Evolutionary conservation across 768 basidiomycete genomes (phyloP).

Genomic region (Termitomyces sp.): DNA sequence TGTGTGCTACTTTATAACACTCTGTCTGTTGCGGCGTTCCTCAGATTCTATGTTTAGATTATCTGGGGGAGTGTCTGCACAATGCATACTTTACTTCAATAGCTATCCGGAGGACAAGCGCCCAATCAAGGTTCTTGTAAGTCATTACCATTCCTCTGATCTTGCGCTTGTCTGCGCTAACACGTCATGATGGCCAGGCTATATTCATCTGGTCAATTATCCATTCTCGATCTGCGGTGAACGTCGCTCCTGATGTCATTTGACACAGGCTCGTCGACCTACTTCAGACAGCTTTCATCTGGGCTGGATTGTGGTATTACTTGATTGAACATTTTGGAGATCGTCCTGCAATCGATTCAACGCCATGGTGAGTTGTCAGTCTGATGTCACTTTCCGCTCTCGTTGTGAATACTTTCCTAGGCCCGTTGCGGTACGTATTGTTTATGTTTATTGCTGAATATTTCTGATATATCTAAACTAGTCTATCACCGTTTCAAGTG

Average conservation of each 20-base stretch:
- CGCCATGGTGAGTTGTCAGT: not conserved
- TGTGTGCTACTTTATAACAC: not conserved
- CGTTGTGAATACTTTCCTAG: not conserved
- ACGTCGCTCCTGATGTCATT: not conserved
- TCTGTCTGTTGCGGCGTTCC: not conserved
- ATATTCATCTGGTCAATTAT: not conserved
- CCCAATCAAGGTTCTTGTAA: slow-evolving; percentile 5
- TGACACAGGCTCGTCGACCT: slow-evolving; percentile 1
- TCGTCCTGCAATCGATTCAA: not conserved
- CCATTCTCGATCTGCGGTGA: not conserved
- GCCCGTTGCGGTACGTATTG: not conserved
- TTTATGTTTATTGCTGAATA: not conserved
- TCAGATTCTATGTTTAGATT: not conserved
- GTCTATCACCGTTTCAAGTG: not conserved
- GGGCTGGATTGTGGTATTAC: slow-evolving; percentile 7
- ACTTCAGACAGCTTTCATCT: slow-evolving; percentile 4
- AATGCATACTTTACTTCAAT: slow-evolving; percentile 6
- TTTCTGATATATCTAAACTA: not conserved
- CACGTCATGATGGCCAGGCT: not conserved
- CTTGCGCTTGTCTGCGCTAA: not conserved
- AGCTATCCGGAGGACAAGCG: slow-evolving; percentile 4
- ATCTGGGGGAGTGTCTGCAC: slow-evolving; percentile 8
- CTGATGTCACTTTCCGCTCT: not conserved
- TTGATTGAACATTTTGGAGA: slow-evolving; percentile 3
- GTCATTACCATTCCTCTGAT: not conserved